A percentile compares a stretch with the other conserved stretches of the same genome.
Evolutionary conservation across 345 rosid species (phyloP).

Genomic region (Kandelia obovata): DNA sequence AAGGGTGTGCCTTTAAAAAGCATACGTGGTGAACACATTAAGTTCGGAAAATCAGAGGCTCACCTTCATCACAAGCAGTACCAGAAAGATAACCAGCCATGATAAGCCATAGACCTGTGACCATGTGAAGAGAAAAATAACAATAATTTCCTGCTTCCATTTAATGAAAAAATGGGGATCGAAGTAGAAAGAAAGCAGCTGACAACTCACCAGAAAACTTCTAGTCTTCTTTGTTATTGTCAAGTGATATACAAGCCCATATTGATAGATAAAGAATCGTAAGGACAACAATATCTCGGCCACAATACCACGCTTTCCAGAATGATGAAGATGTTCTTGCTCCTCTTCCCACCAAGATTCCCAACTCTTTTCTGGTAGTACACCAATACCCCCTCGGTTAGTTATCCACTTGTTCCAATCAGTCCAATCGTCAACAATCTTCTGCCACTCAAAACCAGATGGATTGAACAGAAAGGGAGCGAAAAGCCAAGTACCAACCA

Average conservation of each 20-base stretch:
- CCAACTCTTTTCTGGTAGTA: constrained; percentile 97
- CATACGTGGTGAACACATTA: not conserved
- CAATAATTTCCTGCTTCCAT: not conserved
- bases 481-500: constrained; percentile 99
- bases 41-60: constrained; percentile 16
- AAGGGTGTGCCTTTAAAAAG: no score
- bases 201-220: constrained; percentile 63
- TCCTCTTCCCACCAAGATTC: constrained; percentile 99
- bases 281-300: constrained; percentile 84
- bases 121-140: constrained; percentile 10
- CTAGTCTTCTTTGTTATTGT: constrained; percentile 42
- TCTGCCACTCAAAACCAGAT: constrained; percentile 99
- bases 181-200: constrained; percentile 1
- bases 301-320: constrained; percentile 89
- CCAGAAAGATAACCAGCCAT: constrained; percentile 87
- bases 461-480: constrained; percentile 99
- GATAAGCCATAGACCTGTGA: constrained; percentile 85
- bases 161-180: not conserved
- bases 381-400: constrained; percentile 95
- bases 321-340: constrained; percentile 83
- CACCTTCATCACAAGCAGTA: constrained; percentile 97
- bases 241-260: constrained; percentile 92
- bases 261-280: constrained; percentile 90
- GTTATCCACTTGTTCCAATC: constrained; percentile 99
- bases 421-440: constrained; percentile 99